phyloP scores from a whole-genome alignment of 805 yeast species.

The Metschnikowia gelsemii region DNA sequence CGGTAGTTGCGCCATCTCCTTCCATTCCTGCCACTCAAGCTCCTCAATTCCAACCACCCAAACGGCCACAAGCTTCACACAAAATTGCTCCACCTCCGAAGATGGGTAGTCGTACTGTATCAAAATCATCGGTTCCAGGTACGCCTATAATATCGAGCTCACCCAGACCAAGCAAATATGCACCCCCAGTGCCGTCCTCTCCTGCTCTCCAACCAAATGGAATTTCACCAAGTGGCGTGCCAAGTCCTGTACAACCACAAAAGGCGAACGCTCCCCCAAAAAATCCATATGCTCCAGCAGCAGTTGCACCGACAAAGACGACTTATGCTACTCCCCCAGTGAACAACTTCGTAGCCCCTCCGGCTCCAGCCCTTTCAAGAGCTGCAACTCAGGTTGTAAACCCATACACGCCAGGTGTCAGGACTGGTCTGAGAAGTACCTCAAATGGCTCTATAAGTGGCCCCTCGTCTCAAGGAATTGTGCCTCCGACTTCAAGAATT shows the following conservation, averaged over 20 bases:
- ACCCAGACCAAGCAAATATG: slow-evolving; percentile 16
- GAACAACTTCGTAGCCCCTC: slow-evolving; percentile 19
- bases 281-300: slow-evolving; percentile 28
- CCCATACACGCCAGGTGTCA: slow-evolving; percentile 17
- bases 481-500: slow-evolving; percentile 8
- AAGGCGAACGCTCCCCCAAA: slow-evolving; percentile 21
- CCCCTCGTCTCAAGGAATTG: slow-evolving; percentile 8
- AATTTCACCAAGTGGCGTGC: slow-evolving; percentile 26
- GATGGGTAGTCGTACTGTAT: slow-evolving; percentile 9
- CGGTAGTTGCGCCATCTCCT: slow-evolving; percentile 18
- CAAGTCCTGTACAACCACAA: slow-evolving; percentile 17
- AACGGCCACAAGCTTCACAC: slow-evolving; percentile 15
- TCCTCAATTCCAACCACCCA: slow-evolving; percentile 11
- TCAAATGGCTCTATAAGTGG: slow-evolving; percentile 11
- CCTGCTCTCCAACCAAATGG: slow-evolving; percentile 32
- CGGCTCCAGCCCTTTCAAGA: slow-evolving; percentile 8
- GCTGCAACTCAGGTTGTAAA: slow-evolving; percentile 11
- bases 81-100: slow-evolving; percentile 18
- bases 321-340: slow-evolving; percentile 37
- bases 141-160: slow-evolving; percentile 9
- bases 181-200: slow-evolving; percentile 26
- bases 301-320: slow-evolving; percentile 22
- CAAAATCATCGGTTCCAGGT: slow-evolving; percentile 10
- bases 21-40: slow-evolving; percentile 1
- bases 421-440: slow-evolving; percentile 6